phyloP scores from a whole-genome alignment of 352 stramenopile genomes.

The Globisporangium orthogonon region DNA sequence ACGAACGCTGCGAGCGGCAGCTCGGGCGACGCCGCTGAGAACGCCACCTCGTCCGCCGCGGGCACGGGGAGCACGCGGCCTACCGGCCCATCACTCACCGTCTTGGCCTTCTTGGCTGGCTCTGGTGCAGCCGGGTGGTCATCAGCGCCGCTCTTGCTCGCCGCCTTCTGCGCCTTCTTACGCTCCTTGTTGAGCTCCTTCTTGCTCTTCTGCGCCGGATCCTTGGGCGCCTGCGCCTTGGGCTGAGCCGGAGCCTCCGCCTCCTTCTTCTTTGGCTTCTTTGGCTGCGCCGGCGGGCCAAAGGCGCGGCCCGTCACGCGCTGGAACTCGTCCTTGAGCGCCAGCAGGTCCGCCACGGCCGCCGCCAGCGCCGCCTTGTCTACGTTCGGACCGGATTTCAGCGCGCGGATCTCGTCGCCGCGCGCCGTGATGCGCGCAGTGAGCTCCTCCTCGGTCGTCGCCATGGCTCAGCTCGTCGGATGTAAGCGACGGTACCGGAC shows the following conservation, averaged over 20 bases:
- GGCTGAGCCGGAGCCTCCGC: constrained; percentile 7
- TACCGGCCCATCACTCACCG: constrained; percentile 14
- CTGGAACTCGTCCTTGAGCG: constrained; percentile 79
- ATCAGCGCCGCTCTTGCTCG: constrained; percentile 45
- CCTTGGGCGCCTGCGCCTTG: constrained; percentile 15
- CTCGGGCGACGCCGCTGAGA: constrained; percentile 33
- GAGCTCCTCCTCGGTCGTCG: constrained; percentile 49
- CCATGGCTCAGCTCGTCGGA: constrained; percentile 14
- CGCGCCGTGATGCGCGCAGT: constrained; percentile 52
- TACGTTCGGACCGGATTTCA: constrained; percentile 59
- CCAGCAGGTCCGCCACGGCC: constrained; percentile 49
- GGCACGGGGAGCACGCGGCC: constrained; percentile 42
- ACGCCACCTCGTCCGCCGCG: constrained; percentile 46
- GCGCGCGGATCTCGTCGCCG: constrained; percentile 64
- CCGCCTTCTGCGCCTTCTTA: constrained; percentile 79
- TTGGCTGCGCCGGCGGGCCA: constrained; percentile 50
- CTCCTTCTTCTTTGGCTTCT: constrained; percentile 51
- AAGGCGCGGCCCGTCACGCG: constrained; percentile 66
- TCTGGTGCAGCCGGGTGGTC: constrained; percentile 3
- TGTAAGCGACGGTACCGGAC: too few species aligned
- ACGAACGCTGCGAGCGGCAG: constrained; percentile 64
- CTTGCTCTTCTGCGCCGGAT: constrained; percentile 74
- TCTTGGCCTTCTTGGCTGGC: constrained; percentile 2
- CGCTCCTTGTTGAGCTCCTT: constrained; percentile 88
- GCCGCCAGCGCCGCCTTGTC: constrained; percentile 44